Percentiles rank a stretch among this genome's conserved stretches.
phyloP scores from a whole-genome alignment of 371 early-diverging fungal species.

The Mortierella sp. region DNA sequence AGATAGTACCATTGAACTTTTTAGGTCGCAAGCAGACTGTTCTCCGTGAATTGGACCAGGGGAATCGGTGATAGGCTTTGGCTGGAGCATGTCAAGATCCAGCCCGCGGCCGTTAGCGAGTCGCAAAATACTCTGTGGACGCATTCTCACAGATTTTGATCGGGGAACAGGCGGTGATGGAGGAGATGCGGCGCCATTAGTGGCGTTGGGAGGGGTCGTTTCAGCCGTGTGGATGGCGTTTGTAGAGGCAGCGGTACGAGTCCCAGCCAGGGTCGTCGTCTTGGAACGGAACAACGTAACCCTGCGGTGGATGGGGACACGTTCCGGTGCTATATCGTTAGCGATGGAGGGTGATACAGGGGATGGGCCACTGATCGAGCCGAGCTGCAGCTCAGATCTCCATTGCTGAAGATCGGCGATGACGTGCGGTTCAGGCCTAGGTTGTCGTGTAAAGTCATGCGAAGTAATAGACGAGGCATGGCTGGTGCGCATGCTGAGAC shows the following conservation, averaged over 20 bases:
- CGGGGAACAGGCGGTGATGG: no score
- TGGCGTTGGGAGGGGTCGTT: not conserved
- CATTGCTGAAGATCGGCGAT: slow-evolving; percentile 13
- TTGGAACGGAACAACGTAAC: slow-evolving; percentile 43
- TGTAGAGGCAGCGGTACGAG: not conserved
- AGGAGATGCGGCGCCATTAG: not conserved
- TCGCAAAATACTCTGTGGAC: slow-evolving; percentile 11
- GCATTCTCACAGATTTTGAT: not conserved
- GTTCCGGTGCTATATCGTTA: not conserved
- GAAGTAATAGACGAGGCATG: not conserved
- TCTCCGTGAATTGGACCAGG: no score
- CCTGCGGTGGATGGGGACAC: slow-evolving; percentile 29
- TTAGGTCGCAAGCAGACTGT: no score
- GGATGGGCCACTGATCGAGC: no score
- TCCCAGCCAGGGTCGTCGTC: not conserved
- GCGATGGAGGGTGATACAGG: not conserved
- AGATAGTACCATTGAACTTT: no score
- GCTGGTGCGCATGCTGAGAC: not conserved
- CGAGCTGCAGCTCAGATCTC: no score
- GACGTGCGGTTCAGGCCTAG: slow-evolving; percentile 6
- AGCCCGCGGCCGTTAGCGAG: slow-evolving; percentile 41
- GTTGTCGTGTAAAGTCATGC: not conserved
- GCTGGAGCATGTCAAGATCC: slow-evolving; percentile 10
- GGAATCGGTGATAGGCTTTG: not conserved
- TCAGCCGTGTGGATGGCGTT: not conserved